A percentile compares a stretch with the other conserved stretches of the same genome.
Conservation (phyloP, 169 alveolate genomes). For the Eimeria zaria region DNA sequence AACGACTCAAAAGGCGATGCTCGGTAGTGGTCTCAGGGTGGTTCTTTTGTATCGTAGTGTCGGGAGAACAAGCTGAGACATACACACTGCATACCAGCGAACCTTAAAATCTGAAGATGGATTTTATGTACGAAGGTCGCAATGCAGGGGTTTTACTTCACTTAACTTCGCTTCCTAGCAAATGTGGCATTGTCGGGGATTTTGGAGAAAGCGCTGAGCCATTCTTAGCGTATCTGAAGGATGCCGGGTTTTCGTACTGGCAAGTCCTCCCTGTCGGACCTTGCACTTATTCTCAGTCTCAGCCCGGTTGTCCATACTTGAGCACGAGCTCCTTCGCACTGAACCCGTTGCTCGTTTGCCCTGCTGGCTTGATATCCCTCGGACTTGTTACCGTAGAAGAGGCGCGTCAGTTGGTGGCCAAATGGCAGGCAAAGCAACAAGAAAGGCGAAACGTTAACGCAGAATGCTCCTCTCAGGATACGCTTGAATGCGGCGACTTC, state of each 20-base stretch:
- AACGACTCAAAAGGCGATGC: not conserved
- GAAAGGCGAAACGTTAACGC: not conserved
- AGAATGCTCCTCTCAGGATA: not conserved
- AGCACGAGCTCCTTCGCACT: slow-evolving; percentile 82
- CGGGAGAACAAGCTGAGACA: not conserved
- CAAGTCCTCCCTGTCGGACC: slow-evolving; percentile 84
- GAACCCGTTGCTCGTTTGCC: slow-evolving; percentile 79
- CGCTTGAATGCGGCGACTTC: not conserved
- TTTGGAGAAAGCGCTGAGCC: slow-evolving; percentile 77
- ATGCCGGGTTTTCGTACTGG: slow-evolving; percentile 79
- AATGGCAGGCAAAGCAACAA: slow-evolving; percentile 67
- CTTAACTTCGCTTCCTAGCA: slow-evolving; percentile 79
- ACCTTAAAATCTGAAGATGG: not conserved
- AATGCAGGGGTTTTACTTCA: slow-evolving; percentile 81
- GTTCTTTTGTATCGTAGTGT: not conserved
- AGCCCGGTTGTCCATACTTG: slow-evolving; percentile 80
- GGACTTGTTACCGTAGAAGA: slow-evolving; percentile 35
- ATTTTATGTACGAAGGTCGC: slow-evolving; percentile 84
- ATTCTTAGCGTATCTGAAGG: slow-evolving; percentile 71
- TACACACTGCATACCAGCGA: not conserved
- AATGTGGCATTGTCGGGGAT: slow-evolving; percentile 76
- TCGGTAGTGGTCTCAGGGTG: not conserved
- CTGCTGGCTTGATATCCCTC: slow-evolving; percentile 40
- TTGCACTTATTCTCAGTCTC: slow-evolving; percentile 71
- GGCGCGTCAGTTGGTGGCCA: slow-evolving; percentile 10